phyloP scores from a whole-genome alignment of 768 basidiomycete species.

The Ramaria rubella region DNA sequence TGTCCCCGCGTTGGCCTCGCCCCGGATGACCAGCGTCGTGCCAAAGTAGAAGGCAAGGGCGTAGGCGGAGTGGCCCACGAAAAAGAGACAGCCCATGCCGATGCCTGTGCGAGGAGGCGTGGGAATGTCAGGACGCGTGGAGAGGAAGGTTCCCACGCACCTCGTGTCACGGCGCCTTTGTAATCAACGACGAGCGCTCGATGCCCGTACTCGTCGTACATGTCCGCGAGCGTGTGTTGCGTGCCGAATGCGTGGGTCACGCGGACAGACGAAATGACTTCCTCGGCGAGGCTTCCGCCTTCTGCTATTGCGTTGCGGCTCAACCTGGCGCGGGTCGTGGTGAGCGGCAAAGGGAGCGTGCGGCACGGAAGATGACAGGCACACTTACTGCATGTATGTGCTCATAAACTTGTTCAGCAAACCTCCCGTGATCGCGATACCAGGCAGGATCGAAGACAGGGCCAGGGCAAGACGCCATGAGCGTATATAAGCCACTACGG shows the following conservation, averaged over 20 bases:
- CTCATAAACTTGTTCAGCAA: conserved; percentile 66
- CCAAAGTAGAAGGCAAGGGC: conserved; percentile 85
- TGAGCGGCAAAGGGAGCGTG: background rate
- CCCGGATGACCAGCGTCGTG: conserved; percentile 69
- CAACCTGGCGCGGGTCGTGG: conserved; percentile 31
- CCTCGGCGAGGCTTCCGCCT: conserved; percentile 81
- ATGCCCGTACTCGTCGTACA: conserved; percentile 62
- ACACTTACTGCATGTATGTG: conserved; percentile 60
- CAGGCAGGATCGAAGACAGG: conserved; percentile 74
- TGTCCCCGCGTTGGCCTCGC: conserved; percentile 57
- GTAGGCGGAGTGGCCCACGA: conserved; percentile 72
- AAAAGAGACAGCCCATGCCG: conserved; percentile 71
- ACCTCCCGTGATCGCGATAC: conserved; percentile 67
- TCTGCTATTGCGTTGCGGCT: conserved; percentile 72
- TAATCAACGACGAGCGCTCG: conserved; percentile 46
- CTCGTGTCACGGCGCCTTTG: conserved; percentile 56
- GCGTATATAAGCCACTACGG: conserved; percentile 39
- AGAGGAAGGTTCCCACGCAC: conserved; percentile 18
- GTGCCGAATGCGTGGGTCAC: conserved; percentile 90
- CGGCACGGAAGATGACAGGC: too few relatives aligned
- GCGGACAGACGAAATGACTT: conserved; percentile 84
- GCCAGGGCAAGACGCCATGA: conserved; percentile 83
- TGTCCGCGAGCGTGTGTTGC: conserved; percentile 49
- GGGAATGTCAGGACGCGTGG: background rate
- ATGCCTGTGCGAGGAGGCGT: conserved; percentile 16